Base-by-base conservation (phyloP, 73 alveolate genomes). In the Blepharisma stoltei region DNA sequence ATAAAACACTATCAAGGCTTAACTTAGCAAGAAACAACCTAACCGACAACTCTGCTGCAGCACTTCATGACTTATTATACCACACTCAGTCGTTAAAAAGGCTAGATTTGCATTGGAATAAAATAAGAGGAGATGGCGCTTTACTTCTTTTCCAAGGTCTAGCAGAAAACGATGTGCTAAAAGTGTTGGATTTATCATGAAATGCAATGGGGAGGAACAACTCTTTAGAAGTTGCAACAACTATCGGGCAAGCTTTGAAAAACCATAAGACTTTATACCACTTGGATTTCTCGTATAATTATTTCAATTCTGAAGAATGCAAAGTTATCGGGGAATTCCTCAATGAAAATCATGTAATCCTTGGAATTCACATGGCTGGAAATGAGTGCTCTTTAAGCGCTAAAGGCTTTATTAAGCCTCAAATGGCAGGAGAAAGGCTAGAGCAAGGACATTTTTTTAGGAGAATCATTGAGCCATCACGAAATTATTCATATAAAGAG, bases 351-450 rank as follows among this genome's bases (percentile, higher is more conserved):
- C 97, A 90, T 67, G 83, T 84, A 3, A 55, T 93, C 8, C 67
- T 82, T 54, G 98, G 98, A 20, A 54, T 93, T 54, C 98, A 93
- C 75, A 91, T 93, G 80, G 89, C 81, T 41, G 98, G 98, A 6
- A 90, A 90, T 83, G 91, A 88, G 43, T 79, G 92, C 82, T 82
- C 80, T 80, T 83, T 91, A 44, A 93, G 90, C 76, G 76, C 93
- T 20, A 82, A 88, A 54, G 96, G 98, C 47, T 93, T 88, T 78
- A 83, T 90, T 14, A 41, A 75, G 11, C 91, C 93, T 44, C 48
- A 76, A 54, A 9, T 1, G 11, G 32, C 9, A 69, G 21, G 20
- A 1, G 32, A 69, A 9, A 7, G 41, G 41, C 3, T 43, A 11
- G 14, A 69, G 45, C 79, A 69, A 38, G 65, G 79, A 18, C 67